Percentiles rank a stretch among this genome's conserved stretches.
Evolutionary conservation across 176 grass and related monocot species (phyloP).

Genomic region (Aechmea fasciata): DNA sequence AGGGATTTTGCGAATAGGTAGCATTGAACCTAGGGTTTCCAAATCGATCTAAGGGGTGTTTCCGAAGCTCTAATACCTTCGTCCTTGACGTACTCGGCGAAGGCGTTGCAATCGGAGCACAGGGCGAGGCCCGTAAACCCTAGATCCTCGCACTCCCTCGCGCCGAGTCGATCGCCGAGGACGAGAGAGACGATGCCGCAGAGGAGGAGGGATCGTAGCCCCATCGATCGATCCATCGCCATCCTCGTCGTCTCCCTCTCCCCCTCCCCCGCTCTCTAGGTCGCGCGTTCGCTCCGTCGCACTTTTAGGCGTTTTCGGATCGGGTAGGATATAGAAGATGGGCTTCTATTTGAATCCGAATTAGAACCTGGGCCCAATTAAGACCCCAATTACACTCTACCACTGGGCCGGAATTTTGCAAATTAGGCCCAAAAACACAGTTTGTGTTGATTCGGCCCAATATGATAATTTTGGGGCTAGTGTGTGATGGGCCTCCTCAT

Average conservation of each 20-base stretch:
- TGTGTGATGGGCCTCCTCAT: no score
- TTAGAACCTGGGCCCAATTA: no score
- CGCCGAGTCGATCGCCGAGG: conserved; percentile 36
- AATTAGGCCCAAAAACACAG: no score
- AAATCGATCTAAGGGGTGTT: no score
- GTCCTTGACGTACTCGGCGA: conserved; percentile 80
- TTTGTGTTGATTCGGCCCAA: no score
- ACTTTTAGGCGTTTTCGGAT: no score
- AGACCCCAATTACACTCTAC: no score
- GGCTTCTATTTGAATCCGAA: no score
- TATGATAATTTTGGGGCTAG: no score
- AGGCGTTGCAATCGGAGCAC: conserved; percentile 89
- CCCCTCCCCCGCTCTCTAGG: background rate
- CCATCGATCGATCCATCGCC: conserved; percentile 26
- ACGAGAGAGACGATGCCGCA: conserved; percentile 6
- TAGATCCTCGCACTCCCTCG: conserved; percentile 72
- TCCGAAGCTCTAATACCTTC: conserved; percentile 28
- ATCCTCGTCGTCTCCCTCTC: background rate
- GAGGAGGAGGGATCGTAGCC: conserved; percentile 14
- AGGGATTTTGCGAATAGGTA: background rate
- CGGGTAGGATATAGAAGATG: no score
- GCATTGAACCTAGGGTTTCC: background rate
- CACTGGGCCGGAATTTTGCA: no score
- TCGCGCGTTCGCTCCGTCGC: background rate
- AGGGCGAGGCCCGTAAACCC: conserved; percentile 96